Percentiles rank a stretch among this genome's conserved stretches.
Conservation (phyloP, 2,329 filamentous ascomycete species). For the Lomentospora prolificans region DNA sequence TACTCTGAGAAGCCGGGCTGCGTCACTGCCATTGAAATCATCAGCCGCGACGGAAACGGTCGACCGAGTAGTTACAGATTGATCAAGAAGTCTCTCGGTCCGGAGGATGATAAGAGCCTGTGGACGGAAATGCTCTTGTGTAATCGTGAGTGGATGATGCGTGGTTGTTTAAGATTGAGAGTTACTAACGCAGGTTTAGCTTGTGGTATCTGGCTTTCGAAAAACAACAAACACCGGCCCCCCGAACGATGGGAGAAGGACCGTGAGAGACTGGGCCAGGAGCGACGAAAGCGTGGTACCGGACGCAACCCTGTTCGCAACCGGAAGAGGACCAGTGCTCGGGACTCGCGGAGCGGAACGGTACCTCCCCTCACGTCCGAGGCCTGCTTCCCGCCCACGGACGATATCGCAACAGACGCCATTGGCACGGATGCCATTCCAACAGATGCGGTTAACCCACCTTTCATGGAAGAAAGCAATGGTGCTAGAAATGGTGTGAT, state of each 20-base stretch:
- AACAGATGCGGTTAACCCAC: background rate
- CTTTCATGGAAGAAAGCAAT: background rate
- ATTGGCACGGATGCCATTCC: background rate
- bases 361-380: conserved; percentile 33
- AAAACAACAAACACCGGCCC: conserved; percentile 77
- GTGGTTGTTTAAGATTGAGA: conserved; percentile 10
- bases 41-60: conserved; percentile 53
- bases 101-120: conserved; percentile 50
- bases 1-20: conserved; percentile 63
- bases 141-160: conserved; percentile 56
- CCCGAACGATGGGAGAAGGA: conserved; percentile 71
- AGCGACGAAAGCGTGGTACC: conserved; percentile 37
- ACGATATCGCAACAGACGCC: conserved; percentile 25
- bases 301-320: conserved; percentile 32
- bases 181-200: conserved; percentile 35
- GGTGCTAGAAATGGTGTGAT: conserved; percentile 9
- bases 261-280: conserved; percentile 39
- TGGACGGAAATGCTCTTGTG: conserved; percentile 73
- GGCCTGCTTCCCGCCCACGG: conserved; percentile 39
- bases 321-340: conserved; percentile 31
- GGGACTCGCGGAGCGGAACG: conserved; percentile 29
- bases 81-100: conserved; percentile 62
- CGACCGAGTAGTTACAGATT: conserved; percentile 60
- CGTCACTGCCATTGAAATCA: conserved; percentile 63
- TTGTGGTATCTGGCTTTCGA: conserved; percentile 90